Percentiles rank a stretch among this genome's conserved stretches.
Evolutionary conservation across 495 filamentous ascomycete species (phyloP).

Genomic region (Gamarada debralockiae): DNA sequence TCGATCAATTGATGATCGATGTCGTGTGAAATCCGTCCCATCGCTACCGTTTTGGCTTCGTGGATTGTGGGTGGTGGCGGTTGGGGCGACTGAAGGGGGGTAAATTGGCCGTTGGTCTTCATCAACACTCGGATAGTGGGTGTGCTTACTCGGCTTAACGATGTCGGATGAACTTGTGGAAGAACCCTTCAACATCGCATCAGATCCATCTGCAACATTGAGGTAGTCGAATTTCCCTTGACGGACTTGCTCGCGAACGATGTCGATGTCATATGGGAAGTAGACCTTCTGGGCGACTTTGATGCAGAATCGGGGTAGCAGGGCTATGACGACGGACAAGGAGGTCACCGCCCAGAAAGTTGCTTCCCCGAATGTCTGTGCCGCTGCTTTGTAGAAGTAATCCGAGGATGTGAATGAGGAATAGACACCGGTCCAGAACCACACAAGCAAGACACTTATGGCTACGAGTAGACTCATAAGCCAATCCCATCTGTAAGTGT

Average conservation of each 20-base stretch:
- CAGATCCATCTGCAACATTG: constrained; percentile 32
- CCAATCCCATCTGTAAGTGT: constrained; percentile 98
- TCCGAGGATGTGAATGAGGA: constrained; percentile 61
- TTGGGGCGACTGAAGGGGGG: constrained; percentile 75
- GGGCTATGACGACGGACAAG: constrained; percentile 68
- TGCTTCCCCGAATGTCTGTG: constrained; percentile 73
- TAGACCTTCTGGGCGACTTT: constrained; percentile 91
- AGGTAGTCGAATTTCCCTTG: constrained; percentile 75
- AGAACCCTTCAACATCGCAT: constrained; percentile 11
- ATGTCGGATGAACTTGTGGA: constrained; percentile 54
- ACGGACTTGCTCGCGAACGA: constrained; percentile 87
- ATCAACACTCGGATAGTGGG: constrained; percentile 56
- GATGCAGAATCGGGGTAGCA: constrained; percentile 79
- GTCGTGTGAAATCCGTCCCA: constrained; percentile 84
- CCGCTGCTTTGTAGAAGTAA: constrained; percentile 73
- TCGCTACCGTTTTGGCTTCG: constrained; percentile 90
- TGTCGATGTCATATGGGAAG: constrained; percentile 89
- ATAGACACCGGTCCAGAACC: constrained; percentile 95
- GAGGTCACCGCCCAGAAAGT: constrained; percentile 84
- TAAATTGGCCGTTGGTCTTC: constrained; percentile 90
- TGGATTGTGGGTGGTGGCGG: constrained; percentile 73
- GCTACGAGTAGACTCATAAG: constrained; percentile 74
- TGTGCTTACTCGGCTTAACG: constrained; percentile 58
- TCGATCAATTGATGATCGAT: constrained; percentile 31
- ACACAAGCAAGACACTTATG: constrained; percentile 83